phyloP scores from a whole-genome alignment of 2,329 filamentous ascomycete genomes.

The Aspergillus alliaceus region DNA sequence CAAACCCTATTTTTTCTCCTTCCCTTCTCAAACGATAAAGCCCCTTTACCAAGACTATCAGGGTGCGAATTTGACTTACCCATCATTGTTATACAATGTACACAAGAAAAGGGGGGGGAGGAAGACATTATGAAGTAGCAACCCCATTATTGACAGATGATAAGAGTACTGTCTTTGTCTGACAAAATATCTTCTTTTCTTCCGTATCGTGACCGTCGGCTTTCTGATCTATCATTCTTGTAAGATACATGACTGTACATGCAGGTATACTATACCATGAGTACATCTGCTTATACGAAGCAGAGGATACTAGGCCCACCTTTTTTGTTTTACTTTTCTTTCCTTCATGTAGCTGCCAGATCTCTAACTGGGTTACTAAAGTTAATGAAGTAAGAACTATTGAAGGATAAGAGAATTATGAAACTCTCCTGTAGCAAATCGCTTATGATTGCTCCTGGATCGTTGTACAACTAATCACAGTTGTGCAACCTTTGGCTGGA shows the following conservation, averaged over 20 bases:
- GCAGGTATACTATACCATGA: neutral
- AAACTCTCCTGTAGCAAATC: neutral
- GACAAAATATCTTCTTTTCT: neutral
- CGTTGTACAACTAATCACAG: slow-evolving; percentile 1
- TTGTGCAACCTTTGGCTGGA: neutral
- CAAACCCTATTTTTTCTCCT: neutral
- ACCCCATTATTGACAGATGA: neutral
- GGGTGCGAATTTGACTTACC: neutral
- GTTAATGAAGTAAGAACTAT: neutral
- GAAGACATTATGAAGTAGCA: neutral
- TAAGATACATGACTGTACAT: neutral
- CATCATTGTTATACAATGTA: neutral
- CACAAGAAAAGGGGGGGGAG: neutral
- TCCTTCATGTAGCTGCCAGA: neutral
- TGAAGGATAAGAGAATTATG: neutral
- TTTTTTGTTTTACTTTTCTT: neutral
- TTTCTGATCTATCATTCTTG: slow-evolving; percentile 5
- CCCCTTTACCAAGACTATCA: neutral
- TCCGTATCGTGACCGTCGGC: neutral
- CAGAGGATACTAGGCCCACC: neutral
- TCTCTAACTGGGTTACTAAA: neutral
- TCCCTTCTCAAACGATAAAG: neutral
- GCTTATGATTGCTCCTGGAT: neutral
- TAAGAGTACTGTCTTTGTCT: neutral
- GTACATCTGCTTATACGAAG: neutral